Base-by-base conservation (phyloP, 331 rosid species). In the Dryas integrifolia region DNA sequence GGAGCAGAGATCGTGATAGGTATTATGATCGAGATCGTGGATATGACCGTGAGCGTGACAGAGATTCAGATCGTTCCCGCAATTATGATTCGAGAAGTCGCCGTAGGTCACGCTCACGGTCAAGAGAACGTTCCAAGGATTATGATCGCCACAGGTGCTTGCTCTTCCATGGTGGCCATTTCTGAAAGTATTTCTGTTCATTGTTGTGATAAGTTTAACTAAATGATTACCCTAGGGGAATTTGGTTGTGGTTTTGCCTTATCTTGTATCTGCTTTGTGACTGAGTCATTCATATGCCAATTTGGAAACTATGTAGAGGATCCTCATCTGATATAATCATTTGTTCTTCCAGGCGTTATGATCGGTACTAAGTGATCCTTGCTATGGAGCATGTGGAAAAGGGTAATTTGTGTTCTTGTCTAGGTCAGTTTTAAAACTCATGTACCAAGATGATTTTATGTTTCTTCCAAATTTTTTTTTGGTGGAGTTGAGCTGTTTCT, bases 1-100 rank as follows among this genome's bases (percentile, higher is more conserved):
- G 92, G 86, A 88, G 98, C 76, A 88, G 96, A 64, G 99, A 95
- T 76, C 94, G 87, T 44, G 97, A 92, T 59, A 86, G 98, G 82
- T 39, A 95, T 77, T 14, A 90, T 78, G 98, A 92, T 59, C 90
- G 99, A 8, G 96, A 87, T 46, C 92, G 96, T 26, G 90, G 92
- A 58, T 75, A 87, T 48, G 96, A 92, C 45, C 81, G 89, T 1
- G 98, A 91, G 10, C 92, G 88, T 56, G 92, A 88, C 35, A 83
- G 96, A 76, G 98, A 89, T 50, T 72, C 78, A 1, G 88, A 87
- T 58, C 88, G 86, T 44, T 68, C 96, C 52, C 97, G 84, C 45
- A 46, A 74, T 56, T 85, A 91, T 47, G 96, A 94, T 38, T 89
- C 93, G 38, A 87, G 96, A 87, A 86, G 86, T 73, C 93, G 87